Conservation (phyloP, 108 stramenopile genomes). For the Cyclostephanos invisitatus region DNA sequence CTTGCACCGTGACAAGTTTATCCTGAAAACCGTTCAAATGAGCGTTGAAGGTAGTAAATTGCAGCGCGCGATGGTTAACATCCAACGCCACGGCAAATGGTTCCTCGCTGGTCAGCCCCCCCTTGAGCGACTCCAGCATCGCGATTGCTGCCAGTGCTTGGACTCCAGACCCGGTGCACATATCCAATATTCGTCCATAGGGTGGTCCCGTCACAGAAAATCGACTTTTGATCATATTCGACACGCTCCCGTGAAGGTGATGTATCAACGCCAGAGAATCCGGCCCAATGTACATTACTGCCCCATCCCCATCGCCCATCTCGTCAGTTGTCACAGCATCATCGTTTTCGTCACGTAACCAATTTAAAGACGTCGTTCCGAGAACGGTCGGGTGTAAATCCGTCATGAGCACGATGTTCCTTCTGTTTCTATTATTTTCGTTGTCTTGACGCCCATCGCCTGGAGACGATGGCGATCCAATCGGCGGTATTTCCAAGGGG, state of each 20-base stretch:
- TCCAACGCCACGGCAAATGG: constrained; percentile 57
- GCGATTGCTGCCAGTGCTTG: constrained; percentile 63
- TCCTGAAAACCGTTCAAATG: constrained; percentile 56
- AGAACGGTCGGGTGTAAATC: constrained; percentile 81
- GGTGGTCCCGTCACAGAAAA: neutral
- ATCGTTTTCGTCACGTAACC: neutral
- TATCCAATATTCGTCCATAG: constrained; percentile 46
- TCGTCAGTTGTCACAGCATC: neutral
- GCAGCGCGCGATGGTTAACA: constrained; percentile 70
- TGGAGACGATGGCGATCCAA: neutral
- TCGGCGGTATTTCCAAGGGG: constrained; percentile 47
- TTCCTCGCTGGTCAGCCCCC: neutral
- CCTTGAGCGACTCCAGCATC: constrained; percentile 27
- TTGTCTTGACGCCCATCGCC: constrained; percentile 2
- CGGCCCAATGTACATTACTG: constrained; percentile 89
- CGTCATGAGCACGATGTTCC: constrained; percentile 56
- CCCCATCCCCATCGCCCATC: constrained; percentile 40
- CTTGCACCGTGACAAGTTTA: constrained; percentile 29
- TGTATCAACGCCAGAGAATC: constrained; percentile 79
- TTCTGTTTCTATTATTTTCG: constrained; percentile 7
- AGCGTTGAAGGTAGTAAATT: constrained; percentile 65
- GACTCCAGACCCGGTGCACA: constrained; percentile 77
- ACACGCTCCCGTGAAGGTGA: constrained; percentile 53
- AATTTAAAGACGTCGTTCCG: constrained; percentile 48
- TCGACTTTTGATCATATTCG: constrained; percentile 7